Percentiles rank a stretch among this genome's conserved stretches.
phyloP scores from a whole-genome alignment of 2,329 filamentous ascomycete species.

The Cladosporium sp. region DNA sequence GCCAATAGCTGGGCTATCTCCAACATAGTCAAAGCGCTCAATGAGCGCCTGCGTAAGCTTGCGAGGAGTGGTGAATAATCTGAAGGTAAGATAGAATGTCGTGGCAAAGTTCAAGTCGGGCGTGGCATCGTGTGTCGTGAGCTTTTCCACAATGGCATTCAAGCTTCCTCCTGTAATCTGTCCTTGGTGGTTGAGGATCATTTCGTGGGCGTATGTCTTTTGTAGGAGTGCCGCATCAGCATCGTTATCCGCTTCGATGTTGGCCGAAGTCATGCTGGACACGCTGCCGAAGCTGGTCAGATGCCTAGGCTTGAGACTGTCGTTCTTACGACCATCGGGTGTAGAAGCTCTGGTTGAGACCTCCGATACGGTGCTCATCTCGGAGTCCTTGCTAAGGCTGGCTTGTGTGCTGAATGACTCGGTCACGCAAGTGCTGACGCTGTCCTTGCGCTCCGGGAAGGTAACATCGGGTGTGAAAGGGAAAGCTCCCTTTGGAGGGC shows the following conservation, averaged over 20 bases:
- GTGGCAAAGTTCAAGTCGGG: slow-evolving; percentile 90
- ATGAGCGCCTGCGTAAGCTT: slow-evolving; percentile 80
- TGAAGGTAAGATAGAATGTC: slow-evolving; percentile 94
- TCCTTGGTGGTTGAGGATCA: slow-evolving; percentile 91
- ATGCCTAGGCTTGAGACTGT: slow-evolving; percentile 50
- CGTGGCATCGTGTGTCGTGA: slow-evolving; percentile 89
- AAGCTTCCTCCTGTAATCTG: slow-evolving; percentile 91
- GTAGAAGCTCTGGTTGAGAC: slow-evolving; percentile 86
- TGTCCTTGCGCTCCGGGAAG: slow-evolving; percentile 52
- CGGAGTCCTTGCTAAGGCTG: slow-evolving; percentile 70
- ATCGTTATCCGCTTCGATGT: slow-evolving; percentile 74
- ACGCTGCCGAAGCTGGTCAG: slow-evolving; percentile 61
- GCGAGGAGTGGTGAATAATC: slow-evolving; percentile 79
- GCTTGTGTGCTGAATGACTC: slow-evolving; percentile 75
- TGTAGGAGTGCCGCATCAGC: slow-evolving; percentile 81
- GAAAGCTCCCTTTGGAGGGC: slow-evolving; percentile 15
- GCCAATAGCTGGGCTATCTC: slow-evolving; percentile 69
- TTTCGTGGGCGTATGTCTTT: slow-evolving; percentile 85
- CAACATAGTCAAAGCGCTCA: slow-evolving; percentile 88
- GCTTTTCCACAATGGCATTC: slow-evolving; percentile 84
- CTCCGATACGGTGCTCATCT: slow-evolving; percentile 73
- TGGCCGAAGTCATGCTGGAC: slow-evolving; percentile 57
- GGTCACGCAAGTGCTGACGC: slow-evolving; percentile 69
- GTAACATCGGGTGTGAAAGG: slow-evolving; percentile 15
- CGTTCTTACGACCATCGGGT: slow-evolving; percentile 62